Base-by-base conservation (phyloP, 1,139 yeast genomes). In the Saccharomyces uvarum region DNA sequence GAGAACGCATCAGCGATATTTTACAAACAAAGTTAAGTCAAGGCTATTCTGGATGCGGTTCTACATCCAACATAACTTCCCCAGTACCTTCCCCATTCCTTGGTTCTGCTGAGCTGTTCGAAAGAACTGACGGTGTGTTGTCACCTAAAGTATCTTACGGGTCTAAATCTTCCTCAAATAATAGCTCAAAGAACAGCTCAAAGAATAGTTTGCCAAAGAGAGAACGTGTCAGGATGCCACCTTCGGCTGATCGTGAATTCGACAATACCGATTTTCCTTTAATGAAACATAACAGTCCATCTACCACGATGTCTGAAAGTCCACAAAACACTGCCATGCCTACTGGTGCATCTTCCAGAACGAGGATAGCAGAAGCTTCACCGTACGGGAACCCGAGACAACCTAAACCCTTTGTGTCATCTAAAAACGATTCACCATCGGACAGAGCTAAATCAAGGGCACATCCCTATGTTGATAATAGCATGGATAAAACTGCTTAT, bases 31-130 rank as follows among this genome's bases (percentile, higher is more conserved):
- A 88, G 66, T 70, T 89, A 57, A 74, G 79, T 13, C 74, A 79
- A 50, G 97, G 97, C 6, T 90, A 87, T 69, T 82, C 82, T 49
- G 97, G 97, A 2, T 84, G 95, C 69, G 97, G 97, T 9, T 79
- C 86, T 44, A 70, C 77, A 16, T 77, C 83, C 57, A 88, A 88
- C 9, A 68, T 82, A 46, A 75, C 75, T 4, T 88, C 87, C 33
- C 87, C 88, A 0, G 65, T 82, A 2, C 75, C 70, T 53, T 74
- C 84, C 1, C 77, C 77, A 2, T 70, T 73, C 1, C 58, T 74
- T 14, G 68, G 68, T 7, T 64, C 75, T 2, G 61, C 55, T 72
- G 74, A 74, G 64, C 61, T 71, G 58, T 63, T 67, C 55, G 74
- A 72, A 47, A 58, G 58, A 11, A 32, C 63, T 2, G 56, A 56